Evolutionary conservation across 192 early-diverging fungal species (phyloP).

Genomic region (Coemansia sp.): DNA sequence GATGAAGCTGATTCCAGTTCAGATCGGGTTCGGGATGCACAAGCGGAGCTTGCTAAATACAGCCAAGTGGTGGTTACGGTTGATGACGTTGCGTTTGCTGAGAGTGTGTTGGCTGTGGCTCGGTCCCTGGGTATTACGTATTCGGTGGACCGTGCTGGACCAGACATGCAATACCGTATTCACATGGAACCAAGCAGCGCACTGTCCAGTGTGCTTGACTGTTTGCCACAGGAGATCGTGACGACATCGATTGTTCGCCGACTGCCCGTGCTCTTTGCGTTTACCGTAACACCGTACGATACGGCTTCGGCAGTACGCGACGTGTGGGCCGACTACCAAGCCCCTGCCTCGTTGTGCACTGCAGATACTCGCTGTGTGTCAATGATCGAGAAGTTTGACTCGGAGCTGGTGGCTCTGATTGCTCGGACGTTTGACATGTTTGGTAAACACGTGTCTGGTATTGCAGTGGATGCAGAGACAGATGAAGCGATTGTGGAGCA

Average conservation of each 20-base stretch:
- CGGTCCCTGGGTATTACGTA: slow-evolving; percentile 22
- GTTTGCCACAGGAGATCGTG: background rate
- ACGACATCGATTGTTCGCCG: slow-evolving; percentile 4
- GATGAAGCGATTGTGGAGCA: background rate
- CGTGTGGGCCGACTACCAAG: background rate
- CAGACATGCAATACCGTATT: background rate
- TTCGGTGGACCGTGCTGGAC: background rate
- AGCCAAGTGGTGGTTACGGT: background rate
- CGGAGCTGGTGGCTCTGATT: slow-evolving; percentile 8
- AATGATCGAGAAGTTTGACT: slow-evolving; percentile 1
- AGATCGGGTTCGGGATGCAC: background rate
- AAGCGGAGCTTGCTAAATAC: slow-evolving; percentile 6
- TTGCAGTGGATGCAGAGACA: background rate
- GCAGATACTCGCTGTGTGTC: background rate
- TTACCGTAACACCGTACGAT: slow-evolving; percentile 9
- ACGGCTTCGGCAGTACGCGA: slow-evolving; percentile 4
- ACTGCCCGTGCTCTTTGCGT: slow-evolving; percentile 17
- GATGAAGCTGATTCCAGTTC: background rate
- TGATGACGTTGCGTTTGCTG: background rate
- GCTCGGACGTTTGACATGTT: background rate
- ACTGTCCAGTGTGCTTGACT: slow-evolving; percentile 18
- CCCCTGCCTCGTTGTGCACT: too few relatives aligned
- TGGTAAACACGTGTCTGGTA: background rate
- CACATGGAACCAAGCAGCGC: slow-evolving; percentile 19
- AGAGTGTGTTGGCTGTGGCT: slow-evolving; percentile 5